phyloP scores from a whole-genome alignment of 2,329 filamentous ascomycete genomes.

The Colletotrichum sp. region DNA sequence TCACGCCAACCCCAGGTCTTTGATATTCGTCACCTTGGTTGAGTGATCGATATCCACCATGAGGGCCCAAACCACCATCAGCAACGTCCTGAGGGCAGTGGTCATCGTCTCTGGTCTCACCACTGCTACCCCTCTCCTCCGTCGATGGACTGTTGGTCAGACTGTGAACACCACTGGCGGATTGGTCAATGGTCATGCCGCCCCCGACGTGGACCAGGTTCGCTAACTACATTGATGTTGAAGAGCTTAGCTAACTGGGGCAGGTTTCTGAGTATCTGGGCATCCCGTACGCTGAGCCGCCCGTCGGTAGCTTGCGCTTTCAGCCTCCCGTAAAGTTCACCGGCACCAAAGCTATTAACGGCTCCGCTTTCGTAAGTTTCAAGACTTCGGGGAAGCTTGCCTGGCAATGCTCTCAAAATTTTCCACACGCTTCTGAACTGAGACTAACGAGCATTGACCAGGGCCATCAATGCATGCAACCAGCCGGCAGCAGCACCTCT shows the following conservation, averaged over 20 bases:
- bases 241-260: neutral
- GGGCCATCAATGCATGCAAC: slow-evolving; percentile 18
- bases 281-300: slow-evolving; percentile 60
- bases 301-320: slow-evolving; percentile 59
- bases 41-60: slow-evolving; percentile 1
- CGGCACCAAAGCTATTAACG: neutral
- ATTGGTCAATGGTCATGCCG: slow-evolving; percentile 6
- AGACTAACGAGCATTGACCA: neutral
- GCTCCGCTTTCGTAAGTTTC: slow-evolving; percentile 10
- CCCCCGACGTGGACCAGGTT: slow-evolving; percentile 6
- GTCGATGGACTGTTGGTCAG: slow-evolving; percentile 9
- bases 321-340: slow-evolving; percentile 8
- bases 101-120: neutral
- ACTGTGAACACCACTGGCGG: slow-evolving; percentile 10
- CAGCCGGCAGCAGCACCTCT: neutral
- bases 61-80: slow-evolving; percentile 3
- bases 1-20: slow-evolving; percentile 8
- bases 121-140: neutral
- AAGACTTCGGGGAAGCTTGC: neutral
- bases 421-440: neutral
- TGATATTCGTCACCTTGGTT: neutral
- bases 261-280: slow-evolving; percentile 37
- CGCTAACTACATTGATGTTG: neutral
- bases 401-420: neutral
- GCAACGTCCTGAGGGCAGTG: slow-evolving; percentile 1